A percentile compares a stretch with the other conserved stretches of the same genome.
phyloP scores from a whole-genome alignment of 257 asterid species.

The Henckelia pumila region DNA sequence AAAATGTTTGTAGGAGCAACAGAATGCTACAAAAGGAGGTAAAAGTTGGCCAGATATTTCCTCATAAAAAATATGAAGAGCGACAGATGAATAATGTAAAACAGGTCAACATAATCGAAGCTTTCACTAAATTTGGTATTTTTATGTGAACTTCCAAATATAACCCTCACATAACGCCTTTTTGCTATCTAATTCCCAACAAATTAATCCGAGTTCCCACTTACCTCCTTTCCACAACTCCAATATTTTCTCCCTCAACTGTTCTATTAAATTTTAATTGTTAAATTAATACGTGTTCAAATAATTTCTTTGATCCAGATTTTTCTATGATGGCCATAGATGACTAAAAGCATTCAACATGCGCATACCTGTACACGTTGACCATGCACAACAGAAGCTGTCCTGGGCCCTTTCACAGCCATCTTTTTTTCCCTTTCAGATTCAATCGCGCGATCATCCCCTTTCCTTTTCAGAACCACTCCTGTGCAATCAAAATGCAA shows the following conservation, averaged over 20 bases:
- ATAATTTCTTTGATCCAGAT: too few species aligned
- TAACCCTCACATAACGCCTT: too few species aligned
- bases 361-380: conserved; percentile 37
- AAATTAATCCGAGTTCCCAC: too few species aligned
- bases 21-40: conserved; percentile 41
- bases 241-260: too few species aligned
- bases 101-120: not conserved
- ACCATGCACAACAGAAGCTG: conserved; percentile 22
- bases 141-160: too few species aligned
- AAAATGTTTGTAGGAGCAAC: conserved; percentile 28
- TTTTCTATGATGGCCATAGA: conserved; percentile 5
- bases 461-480: conserved; percentile 48
- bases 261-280: too few species aligned
- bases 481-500: conserved; percentile 33
- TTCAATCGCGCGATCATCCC: conserved; percentile 35
- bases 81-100: not conserved
- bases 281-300: too few species aligned
- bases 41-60: conserved; percentile 25
- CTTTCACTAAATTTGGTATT: too few species aligned
- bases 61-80: conserved; percentile 1
- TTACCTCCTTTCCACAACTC: too few species aligned
- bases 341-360: not conserved
- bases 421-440: conserved; percentile 45
- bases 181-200: too few species aligned
- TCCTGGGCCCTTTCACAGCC: conserved; percentile 28